Conservation (phyloP, 2,329 filamentous ascomycete genomes). For the Colletotrichum acutatum region DNA sequence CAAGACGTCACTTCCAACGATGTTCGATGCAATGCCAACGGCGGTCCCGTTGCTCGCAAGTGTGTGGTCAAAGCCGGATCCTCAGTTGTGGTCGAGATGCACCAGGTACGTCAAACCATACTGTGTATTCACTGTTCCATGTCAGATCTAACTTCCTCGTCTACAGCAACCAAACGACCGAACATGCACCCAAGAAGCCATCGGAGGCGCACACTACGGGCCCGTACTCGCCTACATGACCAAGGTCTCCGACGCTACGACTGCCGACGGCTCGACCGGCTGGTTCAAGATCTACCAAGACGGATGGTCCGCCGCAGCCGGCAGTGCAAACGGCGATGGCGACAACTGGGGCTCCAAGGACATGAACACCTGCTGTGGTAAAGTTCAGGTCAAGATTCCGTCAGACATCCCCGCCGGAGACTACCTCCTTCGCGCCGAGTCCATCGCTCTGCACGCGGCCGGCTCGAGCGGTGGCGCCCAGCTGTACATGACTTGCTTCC, state of each 20-base stretch:
- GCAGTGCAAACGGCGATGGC: slow-evolving; percentile 46
- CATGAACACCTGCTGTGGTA: slow-evolving; percentile 34
- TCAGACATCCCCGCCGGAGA: slow-evolving; percentile 58
- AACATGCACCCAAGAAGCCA: slow-evolving; percentile 57
- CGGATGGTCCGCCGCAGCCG: slow-evolving; percentile 44
- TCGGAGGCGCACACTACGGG: slow-evolving; percentile 63
- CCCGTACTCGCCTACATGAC: slow-evolving; percentile 60
- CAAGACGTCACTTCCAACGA: slow-evolving; percentile 50
- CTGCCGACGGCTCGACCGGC: slow-evolving; percentile 52
- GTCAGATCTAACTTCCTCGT: neutral
- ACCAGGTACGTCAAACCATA: slow-evolving; percentile 47
- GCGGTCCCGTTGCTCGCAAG: slow-evolving; percentile 50
- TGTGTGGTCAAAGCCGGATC: slow-evolving; percentile 55
- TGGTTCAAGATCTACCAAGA: slow-evolving; percentile 65
- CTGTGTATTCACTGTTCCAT: fast-evolving
- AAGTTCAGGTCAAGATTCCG: slow-evolving; percentile 49
- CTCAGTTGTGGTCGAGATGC: slow-evolving; percentile 58
- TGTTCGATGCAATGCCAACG: slow-evolving; percentile 54
- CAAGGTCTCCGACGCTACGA: slow-evolving; percentile 58
- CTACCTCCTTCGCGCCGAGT: slow-evolving; percentile 65
- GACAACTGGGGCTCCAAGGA: slow-evolving; percentile 35
- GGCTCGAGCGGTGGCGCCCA: slow-evolving; percentile 50
- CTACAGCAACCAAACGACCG: slow-evolving; percentile 52
- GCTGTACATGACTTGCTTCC: slow-evolving; percentile 46
- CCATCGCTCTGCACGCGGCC: slow-evolving; percentile 62